Conservation (phyloP, 2,329 filamentous ascomycete species). For the Anthostomella pinea region DNA sequence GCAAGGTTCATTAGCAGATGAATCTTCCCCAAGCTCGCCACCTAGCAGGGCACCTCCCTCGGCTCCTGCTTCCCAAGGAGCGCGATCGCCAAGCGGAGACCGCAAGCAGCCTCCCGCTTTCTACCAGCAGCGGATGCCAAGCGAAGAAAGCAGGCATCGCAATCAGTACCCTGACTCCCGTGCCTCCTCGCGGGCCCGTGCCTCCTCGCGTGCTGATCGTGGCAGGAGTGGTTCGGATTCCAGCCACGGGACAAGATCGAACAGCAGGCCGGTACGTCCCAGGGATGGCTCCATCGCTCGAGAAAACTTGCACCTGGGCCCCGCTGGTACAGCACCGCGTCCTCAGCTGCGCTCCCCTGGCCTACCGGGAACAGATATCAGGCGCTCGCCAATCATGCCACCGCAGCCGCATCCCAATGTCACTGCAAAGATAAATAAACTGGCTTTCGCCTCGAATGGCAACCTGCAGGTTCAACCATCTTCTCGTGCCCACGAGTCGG, state of each 20-base stretch:
- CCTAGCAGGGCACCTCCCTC: slow-evolving; percentile 24
- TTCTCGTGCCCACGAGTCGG: slow-evolving; percentile 35
- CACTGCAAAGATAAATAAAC: slow-evolving; percentile 20
- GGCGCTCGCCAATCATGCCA: slow-evolving; percentile 47
- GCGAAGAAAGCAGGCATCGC: slow-evolving; percentile 39
- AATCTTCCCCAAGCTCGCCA: slow-evolving; percentile 19
- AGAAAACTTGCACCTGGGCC: slow-evolving; percentile 35
- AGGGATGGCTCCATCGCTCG: slow-evolving; percentile 37
- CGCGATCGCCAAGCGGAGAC: slow-evolving; percentile 43
- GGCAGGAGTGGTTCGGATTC: slow-evolving; percentile 56
- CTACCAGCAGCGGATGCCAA: slow-evolving; percentile 43
- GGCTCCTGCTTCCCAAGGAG: slow-evolving; percentile 20
- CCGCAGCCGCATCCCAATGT: slow-evolving; percentile 38
- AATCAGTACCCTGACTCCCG: slow-evolving; percentile 25
- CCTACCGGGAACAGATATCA: slow-evolving; percentile 47
- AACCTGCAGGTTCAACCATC: slow-evolving; percentile 36
- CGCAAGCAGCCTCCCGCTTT: slow-evolving; percentile 42
- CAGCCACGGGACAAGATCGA: slow-evolving; percentile 42
- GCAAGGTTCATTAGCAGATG: slow-evolving; percentile 18
- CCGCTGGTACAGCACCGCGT: slow-evolving; percentile 24
- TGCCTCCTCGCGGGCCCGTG: slow-evolving; percentile 26
- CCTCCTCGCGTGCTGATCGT: slow-evolving; percentile 36
- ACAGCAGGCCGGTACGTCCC: slow-evolving; percentile 38
- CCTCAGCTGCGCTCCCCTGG: slow-evolving; percentile 43
- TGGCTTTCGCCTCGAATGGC: slow-evolving; percentile 25